Conservation (phyloP, 352 stramenopile species). For the Pelagophyceae sp. region DNA sequence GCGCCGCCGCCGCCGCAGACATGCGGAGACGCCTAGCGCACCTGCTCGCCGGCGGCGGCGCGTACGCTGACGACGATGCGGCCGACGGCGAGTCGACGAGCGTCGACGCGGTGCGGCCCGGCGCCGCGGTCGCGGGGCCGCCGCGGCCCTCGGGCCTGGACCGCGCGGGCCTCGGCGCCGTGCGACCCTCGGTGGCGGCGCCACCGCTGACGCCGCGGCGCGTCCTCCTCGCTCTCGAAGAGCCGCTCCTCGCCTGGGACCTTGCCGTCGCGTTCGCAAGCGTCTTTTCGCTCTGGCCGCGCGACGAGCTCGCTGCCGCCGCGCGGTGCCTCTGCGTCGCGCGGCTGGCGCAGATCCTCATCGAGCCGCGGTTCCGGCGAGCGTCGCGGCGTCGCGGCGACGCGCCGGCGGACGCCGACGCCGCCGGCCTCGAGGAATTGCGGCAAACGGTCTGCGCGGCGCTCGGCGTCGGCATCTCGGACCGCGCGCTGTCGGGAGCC, state of each 20-base stretch:
- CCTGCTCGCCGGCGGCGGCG: background rate
- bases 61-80: background rate
- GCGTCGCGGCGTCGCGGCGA: background rate
- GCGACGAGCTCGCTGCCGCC: background rate
- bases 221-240: background rate
- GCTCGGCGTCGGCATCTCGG: background rate
- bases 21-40: no score
- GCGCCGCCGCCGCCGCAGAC: no score
- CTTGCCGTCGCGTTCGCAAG: background rate
- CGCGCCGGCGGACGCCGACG: background rate
- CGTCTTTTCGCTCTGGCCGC: background rate
- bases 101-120: background rate
- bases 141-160: background rate
- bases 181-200: no score
- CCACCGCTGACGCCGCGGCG: no score
- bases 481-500: background rate
- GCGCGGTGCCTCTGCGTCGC: background rate
- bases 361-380: background rate
- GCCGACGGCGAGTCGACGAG: background rate
- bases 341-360: background rate
- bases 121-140: background rate
- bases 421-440: background rate
- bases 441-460: background rate
- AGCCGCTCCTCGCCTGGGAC: constrained; percentile 13
- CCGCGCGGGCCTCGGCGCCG: background rate